These are phyloP conservation scores for Alternaria viburni DNA, from an alignment of 2,329 filamentous ascomycete species.

Conservation along the genomic window DNA sequence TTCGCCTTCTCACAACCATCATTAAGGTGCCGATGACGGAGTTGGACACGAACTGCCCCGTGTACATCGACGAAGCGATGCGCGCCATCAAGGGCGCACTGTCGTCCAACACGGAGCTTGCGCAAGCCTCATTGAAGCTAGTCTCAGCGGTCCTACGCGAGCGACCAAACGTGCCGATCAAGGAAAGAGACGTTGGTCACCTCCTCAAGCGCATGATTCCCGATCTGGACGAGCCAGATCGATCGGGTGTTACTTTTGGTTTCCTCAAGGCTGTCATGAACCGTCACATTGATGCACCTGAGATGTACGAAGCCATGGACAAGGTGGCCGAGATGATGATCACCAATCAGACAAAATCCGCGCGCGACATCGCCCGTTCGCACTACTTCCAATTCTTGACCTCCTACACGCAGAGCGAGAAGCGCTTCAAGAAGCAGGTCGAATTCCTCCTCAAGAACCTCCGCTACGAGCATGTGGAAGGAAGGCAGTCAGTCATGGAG, in stretches of 20 bases:
- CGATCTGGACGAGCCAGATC: constrained; percentile 89
- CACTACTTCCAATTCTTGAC: constrained; percentile 93
- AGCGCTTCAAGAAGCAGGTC: constrained; percentile 86
- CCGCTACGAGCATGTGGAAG: constrained; percentile 86
- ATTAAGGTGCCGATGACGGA: constrained; percentile 80
- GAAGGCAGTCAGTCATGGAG: constrained; percentile 91
- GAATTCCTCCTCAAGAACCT: constrained; percentile 89
- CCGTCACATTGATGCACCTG: constrained; percentile 81
- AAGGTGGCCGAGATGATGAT: constrained; percentile 87
- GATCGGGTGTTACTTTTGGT: constrained; percentile 92
- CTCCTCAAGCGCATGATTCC: constrained; percentile 81
- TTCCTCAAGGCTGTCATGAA: constrained; percentile 89
- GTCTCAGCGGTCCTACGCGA: constrained; percentile 85
- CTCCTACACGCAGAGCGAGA: constrained; percentile 92
- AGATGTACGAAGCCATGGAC: constrained; percentile 91
- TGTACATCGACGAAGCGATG: constrained; percentile 85
- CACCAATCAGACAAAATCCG: constrained; percentile 88
- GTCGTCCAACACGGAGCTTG: constrained; percentile 80
- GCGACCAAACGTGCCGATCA: constrained; percentile 74
- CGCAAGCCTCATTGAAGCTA: constrained; percentile 88
- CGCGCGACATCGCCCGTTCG: constrained; percentile 84
- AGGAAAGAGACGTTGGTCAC: constrained; percentile 81
- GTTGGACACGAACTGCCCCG: constrained; percentile 72
- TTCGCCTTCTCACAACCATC: constrained; percentile 83
- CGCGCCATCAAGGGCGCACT: constrained; percentile 78